Percentiles rank a stretch among this genome's conserved stretches.
phyloP scores from a whole-genome alignment of 1,284 basidiomycete genomes.

The Puccinia novopanici region DNA sequence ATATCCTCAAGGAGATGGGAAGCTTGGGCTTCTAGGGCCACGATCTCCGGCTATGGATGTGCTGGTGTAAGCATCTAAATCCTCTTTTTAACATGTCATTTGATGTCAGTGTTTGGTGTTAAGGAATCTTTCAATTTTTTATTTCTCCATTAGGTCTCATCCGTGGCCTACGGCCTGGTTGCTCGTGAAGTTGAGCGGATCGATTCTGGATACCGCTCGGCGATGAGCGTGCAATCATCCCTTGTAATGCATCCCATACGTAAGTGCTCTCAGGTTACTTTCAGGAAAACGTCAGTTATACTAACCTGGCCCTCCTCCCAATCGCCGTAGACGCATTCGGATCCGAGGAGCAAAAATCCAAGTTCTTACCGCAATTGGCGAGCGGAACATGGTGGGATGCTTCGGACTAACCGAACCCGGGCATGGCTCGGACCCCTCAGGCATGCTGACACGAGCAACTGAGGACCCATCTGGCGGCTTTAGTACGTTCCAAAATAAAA shows the following conservation, averaged over 20 bases:
- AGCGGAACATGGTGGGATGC: conserved; percentile 83
- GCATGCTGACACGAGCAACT: conserved; percentile 89
- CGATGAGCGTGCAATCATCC: conserved; percentile 92
- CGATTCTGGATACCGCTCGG: conserved; percentile 93
- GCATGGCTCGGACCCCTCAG: conserved; percentile 88
- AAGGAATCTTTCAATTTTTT: neutral
- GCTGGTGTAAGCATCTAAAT: conserved; percentile 71
- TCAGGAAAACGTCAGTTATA: neutral
- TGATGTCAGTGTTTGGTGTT: neutral
- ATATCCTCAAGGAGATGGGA: conserved; percentile 85
- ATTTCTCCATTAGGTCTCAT: conserved; percentile 52
- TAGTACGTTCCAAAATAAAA: conserved; percentile 69
- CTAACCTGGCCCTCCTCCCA: neutral
- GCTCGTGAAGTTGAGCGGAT: conserved; percentile 90
- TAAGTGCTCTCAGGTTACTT: neutral
- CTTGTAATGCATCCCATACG: conserved; percentile 96
- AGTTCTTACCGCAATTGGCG: conserved; percentile 81
- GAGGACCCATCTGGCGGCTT: conserved; percentile 74
- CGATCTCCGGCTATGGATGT: conserved; percentile 90
- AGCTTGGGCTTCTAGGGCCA: conserved; percentile 86
- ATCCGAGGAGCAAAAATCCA: conserved; percentile 83
- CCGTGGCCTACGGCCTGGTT: conserved; percentile 80
- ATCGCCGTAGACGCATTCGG: conserved; percentile 72
- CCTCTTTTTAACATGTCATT: neutral
- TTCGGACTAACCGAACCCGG: conserved; percentile 96